Percentiles rank a stretch among this genome's conserved stretches.
phyloP scores from a whole-genome alignment of 1,284 basidiomycete genomes.

The Gomphus bonarii region DNA sequence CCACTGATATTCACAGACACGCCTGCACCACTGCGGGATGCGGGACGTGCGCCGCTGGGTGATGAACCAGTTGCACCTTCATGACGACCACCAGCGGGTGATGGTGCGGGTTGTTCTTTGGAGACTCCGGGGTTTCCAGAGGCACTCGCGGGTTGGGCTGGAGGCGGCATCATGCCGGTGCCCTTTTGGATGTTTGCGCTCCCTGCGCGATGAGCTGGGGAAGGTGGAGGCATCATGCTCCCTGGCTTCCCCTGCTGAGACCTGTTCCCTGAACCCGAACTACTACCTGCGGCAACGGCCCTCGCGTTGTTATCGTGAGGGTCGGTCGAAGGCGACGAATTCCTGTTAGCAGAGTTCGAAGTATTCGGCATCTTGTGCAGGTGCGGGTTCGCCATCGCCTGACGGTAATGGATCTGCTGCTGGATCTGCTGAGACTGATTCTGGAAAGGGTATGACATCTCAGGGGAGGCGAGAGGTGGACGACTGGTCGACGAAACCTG shows the following conservation, averaged over 20 bases:
- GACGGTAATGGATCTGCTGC: constrained; percentile 22
- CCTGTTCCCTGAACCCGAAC: constrained; percentile 22
- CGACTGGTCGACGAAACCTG: neutral
- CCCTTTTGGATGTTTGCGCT: constrained; percentile 7
- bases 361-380: constrained; percentile 19
- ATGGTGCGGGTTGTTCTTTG: constrained; percentile 6
- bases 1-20: neutral
- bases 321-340: constrained; percentile 17
- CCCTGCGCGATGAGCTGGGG: constrained; percentile 32
- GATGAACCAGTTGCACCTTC: constrained; percentile 3
- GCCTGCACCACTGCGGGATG: constrained; percentile 7
- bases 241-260: constrained; percentile 28
- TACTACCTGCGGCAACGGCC: constrained; percentile 1
- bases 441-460: constrained; percentile 8
- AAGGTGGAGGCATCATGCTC: constrained; percentile 35
- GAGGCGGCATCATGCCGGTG: constrained; percentile 10
- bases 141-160: constrained; percentile 1
- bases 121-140: neutral
- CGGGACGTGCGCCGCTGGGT: constrained; percentile 7
- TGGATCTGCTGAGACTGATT: constrained; percentile 1
- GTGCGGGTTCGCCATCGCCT: constrained; percentile 27
- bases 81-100: neutral
- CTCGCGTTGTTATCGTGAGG: constrained; percentile 12
- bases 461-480: constrained; percentile 3
- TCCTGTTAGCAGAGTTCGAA: constrained; percentile 14